Evolutionary conservation across 1,139 yeast genomes (phyloP), one percentile per base, ranked within the genome.

Genomic region (Suhomyces chickasaworum): DNA sequence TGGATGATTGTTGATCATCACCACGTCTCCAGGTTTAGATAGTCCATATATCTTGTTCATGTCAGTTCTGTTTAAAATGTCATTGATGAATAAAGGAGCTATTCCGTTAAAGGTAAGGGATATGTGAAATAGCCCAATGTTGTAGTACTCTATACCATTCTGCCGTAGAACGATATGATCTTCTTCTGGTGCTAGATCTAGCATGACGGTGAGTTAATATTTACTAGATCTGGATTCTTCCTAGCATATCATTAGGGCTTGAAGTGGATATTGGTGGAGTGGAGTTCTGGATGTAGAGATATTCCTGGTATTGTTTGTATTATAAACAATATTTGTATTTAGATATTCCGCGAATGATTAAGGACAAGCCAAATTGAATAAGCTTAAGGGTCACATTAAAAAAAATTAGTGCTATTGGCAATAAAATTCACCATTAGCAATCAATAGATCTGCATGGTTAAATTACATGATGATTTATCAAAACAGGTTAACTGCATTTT

Each of bases 1-100:
- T 0, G 80, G 80, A 55, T 73, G 69, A 48, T 75, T 75, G 2
- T 58, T 56, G 8, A 66, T 48, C 52, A 72, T 38, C 1, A 64
- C 39, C 2, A 62, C 55, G 12, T 53, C 4, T 37, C 33, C 10
- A 45, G 37, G 1, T 60, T 69, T 4, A 44, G 45, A 39, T 7
- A 33, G 8, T 0, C 63, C 66, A 45, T 71, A 72, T 0, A 69
- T 47, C 0, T 52, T 52, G 2, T 51, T 32, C 1, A 65, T 47
- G 12, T 51, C 49, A 3, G 45, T 47, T 16, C 65, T 48, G 7
- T 51, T 31, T 8, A 53, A 32, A 4, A 72, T 45, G 47, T 72
- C 77, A 5, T 44, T 25, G 2, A 64, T 59, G 17, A 69, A 54
- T 10, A 73, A 53, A 0, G 75, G 73, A 0, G 66, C 57, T 3